phyloP scores from a whole-genome alignment of 306 rosid species.

The Carpinus viminea region DNA sequence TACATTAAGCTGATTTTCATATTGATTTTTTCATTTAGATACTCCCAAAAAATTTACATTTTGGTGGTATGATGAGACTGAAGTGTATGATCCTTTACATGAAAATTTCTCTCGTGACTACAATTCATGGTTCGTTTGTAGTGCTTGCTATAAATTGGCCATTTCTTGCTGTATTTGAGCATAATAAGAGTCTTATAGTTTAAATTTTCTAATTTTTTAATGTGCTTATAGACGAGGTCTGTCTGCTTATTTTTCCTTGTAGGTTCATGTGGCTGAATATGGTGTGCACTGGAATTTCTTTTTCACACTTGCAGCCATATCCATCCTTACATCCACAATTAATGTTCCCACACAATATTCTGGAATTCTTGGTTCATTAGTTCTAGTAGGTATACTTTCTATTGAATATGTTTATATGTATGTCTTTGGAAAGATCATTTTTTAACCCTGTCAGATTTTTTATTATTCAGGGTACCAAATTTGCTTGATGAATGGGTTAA shows the following conservation, averaged over 20 bases:
- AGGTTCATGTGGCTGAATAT: slow-evolving; percentile 91
- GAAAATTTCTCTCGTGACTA: not conserved
- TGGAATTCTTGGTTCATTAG: slow-evolving; percentile 68
- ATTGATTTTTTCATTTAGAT: not conserved
- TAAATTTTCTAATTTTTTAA: slow-evolving; percentile 15
- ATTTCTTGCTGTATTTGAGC: not conserved
- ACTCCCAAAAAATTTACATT: not conserved
- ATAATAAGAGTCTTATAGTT: slow-evolving; percentile 5
- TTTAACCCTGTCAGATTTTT: slow-evolving; percentile 25
- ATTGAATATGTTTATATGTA: slow-evolving; percentile 13
- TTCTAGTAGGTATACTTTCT: slow-evolving; percentile 70
- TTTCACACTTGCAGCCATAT: slow-evolving; percentile 86
- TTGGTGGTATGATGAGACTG: not conserved
- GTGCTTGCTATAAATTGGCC: not conserved
- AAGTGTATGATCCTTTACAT: not conserved
- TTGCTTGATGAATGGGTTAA: slow-evolving; percentile 70
- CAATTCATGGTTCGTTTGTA: not conserved
- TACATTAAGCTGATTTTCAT: not conserved
- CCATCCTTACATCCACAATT: slow-evolving; percentile 65
- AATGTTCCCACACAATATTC: slow-evolving; percentile 62
- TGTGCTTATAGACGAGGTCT: slow-evolving; percentile 17
- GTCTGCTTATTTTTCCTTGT: slow-evolving; percentile 22
- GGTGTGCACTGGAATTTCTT: slow-evolving; percentile 99
- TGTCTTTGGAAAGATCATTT: slow-evolving; percentile 14
- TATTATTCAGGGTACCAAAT: slow-evolving; percentile 62